Evolutionary conservation across 805 yeast genomes (phyloP).

Genomic region (Candida dajiaensis): DNA sequence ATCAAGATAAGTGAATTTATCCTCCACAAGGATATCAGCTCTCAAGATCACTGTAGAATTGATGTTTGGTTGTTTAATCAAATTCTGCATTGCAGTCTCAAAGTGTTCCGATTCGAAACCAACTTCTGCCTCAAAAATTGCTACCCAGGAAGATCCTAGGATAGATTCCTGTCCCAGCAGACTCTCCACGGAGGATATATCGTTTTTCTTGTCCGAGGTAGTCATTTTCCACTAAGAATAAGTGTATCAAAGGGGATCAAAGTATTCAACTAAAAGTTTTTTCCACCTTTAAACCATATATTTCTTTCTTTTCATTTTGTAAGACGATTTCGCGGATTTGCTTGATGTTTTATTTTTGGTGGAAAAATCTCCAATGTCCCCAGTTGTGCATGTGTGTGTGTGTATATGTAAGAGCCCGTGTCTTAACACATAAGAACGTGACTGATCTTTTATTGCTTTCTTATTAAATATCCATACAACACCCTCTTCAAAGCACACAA

Average conservation of each 20-base stretch:
- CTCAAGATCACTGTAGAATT: conserved; percentile 87
- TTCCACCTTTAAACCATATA: not conserved
- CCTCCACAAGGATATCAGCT: conserved; percentile 70
- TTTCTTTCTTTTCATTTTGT: not conserved
- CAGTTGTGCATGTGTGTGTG: too few relatives aligned
- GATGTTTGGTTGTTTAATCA: conserved; percentile 79
- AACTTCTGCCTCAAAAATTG: conserved; percentile 43
- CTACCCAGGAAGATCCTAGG: conserved; percentile 59
- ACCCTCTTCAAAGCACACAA: not conserved
- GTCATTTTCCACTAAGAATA: too few relatives aligned
- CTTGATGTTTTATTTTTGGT: too few relatives aligned
- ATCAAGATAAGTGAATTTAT: conserved; percentile 30
- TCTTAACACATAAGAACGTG: too few relatives aligned
- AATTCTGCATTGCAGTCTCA: conserved; percentile 69
- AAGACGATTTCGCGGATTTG: not conserved
- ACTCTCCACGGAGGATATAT: conserved; percentile 29
- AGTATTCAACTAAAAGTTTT: not conserved
- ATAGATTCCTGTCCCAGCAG: conserved; percentile 34
- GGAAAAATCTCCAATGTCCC: too few relatives aligned
- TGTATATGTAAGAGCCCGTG: too few relatives aligned
- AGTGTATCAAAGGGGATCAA: too few relatives aligned
- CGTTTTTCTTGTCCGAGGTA: conserved; percentile 5
- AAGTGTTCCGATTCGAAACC: conserved; percentile 53
- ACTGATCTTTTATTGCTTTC: too few relatives aligned
- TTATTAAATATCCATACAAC: not conserved